phyloP scores from a whole-genome alignment of 2,329 filamentous ascomycete species.

The Gaeumannomyces tritici region DNA sequence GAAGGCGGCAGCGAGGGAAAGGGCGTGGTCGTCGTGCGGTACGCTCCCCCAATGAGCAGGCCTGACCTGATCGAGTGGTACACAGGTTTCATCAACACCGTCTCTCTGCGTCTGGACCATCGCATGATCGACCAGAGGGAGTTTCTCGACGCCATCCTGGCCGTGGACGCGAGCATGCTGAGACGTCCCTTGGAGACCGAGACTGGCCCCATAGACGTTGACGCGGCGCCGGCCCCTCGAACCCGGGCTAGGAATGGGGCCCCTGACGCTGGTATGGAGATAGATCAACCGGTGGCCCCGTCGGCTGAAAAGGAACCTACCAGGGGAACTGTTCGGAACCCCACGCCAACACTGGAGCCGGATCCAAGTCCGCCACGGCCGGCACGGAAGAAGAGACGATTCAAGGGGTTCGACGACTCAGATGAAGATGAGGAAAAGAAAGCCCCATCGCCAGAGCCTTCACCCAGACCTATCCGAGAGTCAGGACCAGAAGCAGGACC shows the following conservation, averaged over 20 bases:
- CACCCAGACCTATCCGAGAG: neutral
- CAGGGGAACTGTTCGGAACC: conserved; percentile 4
- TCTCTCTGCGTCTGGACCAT: conserved; percentile 67
- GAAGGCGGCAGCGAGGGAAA: conserved; percentile 53
- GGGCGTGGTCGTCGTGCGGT: conserved; percentile 72
- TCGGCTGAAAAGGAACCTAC: conserved; percentile 9
- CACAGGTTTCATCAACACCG: conserved; percentile 54
- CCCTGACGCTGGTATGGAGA: conserved; percentile 12
- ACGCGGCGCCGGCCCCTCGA: conserved; percentile 6
- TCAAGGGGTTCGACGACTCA: conserved; percentile 64
- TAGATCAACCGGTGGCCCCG: conserved; percentile 13
- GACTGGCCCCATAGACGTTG: conserved; percentile 13
- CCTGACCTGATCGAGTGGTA: conserved; percentile 54
- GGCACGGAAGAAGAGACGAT: conserved; percentile 33
- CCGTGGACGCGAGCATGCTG: conserved; percentile 64
- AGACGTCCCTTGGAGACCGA: conserved; percentile 56
- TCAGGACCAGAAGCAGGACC: neutral
- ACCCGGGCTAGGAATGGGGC: neutral
- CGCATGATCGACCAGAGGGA: conserved; percentile 82
- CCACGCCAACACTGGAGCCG: neutral
- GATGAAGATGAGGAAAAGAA: conserved; percentile 26
- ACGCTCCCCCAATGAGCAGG: conserved; percentile 43
- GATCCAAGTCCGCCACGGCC: conserved; percentile 3
- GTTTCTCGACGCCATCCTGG: conserved; percentile 81
- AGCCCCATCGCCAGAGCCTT: conserved; percentile 3